A percentile compares a stretch with the other conserved stretches of the same genome.
phyloP scores from a whole-genome alignment of 495 filamentous ascomycete genomes.

The Opeltia flavorubescens region DNA sequence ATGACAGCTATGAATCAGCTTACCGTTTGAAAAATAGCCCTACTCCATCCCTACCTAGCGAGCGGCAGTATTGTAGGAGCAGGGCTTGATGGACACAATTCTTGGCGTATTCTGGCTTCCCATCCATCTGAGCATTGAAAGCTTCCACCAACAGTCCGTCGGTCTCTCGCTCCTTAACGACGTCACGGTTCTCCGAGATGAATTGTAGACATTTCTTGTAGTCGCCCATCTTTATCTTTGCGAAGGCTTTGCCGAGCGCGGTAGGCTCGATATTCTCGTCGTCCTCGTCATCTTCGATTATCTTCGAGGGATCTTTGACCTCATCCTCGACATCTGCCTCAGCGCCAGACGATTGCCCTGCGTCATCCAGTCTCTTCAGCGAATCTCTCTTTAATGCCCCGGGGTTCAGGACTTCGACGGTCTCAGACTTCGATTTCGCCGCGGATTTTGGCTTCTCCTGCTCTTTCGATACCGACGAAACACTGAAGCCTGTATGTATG shows the following conservation, averaged over 20 bases:
- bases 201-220: slow-evolving; percentile 62
- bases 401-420: slow-evolving; percentile 76
- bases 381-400: slow-evolving; percentile 24
- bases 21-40: slow-evolving; percentile 84
- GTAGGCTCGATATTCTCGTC: slow-evolving; percentile 65
- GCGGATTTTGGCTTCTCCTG: slow-evolving; percentile 25
- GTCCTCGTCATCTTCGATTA: slow-evolving; percentile 42
- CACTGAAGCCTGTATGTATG: slow-evolving; percentile 86
- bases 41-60: slow-evolving; percentile 77
- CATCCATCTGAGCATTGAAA: slow-evolving; percentile 70
- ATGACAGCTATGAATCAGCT: background rate
- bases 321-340: slow-evolving; percentile 45
- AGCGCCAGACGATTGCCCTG: slow-evolving; percentile 37
- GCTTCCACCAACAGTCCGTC: slow-evolving; percentile 84
- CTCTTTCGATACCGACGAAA: slow-evolving; percentile 58
- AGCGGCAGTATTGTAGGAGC: slow-evolving; percentile 85
- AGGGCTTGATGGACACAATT: slow-evolving; percentile 92
- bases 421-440: slow-evolving; percentile 22
- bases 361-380: slow-evolving; percentile 20
- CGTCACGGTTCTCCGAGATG: slow-evolving; percentile 56
- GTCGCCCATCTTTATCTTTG: slow-evolving; percentile 59
- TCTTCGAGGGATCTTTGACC: slow-evolving; percentile 26
- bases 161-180: slow-evolving; percentile 76
- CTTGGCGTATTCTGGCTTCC: slow-evolving; percentile 59
- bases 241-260: slow-evolving; percentile 61